These are phyloP conservation scores for Tetrapyrgos nigripes DNA, from an alignment of 1,284 basidiomycete species.

Conservation along the genomic window DNA sequence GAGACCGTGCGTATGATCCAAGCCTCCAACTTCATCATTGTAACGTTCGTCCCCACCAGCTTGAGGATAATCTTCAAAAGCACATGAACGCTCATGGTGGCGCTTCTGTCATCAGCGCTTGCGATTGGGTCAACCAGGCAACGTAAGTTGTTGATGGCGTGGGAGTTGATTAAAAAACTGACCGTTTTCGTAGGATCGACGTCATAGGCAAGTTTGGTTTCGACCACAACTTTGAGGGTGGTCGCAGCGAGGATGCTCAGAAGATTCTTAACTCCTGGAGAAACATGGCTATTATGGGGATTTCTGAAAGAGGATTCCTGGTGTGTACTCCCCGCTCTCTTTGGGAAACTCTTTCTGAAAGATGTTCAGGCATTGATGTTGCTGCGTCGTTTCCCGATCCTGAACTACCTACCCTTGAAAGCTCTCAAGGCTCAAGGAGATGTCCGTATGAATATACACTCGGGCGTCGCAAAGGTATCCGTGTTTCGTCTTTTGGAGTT, in stretches of 20 bases:
- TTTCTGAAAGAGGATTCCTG: constrained; percentile 10
- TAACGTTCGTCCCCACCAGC: background rate
- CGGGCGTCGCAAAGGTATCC: background rate
- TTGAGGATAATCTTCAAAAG: background rate
- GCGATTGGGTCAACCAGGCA: background rate
- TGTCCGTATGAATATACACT: constrained; percentile 8
- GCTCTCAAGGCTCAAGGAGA: constrained; percentile 15
- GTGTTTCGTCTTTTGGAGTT: background rate
- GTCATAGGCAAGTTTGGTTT: constrained; percentile 13
- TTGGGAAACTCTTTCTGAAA: background rate
- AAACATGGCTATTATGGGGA: constrained; percentile 1
- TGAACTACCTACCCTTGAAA: constrained; percentile 16
- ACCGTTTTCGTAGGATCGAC: background rate
- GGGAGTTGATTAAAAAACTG: constrained; percentile 6
- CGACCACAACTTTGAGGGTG: constrained; percentile 18
- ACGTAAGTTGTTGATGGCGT: background rate
- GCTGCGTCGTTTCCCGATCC: constrained; percentile 15
- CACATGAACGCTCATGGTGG: background rate
- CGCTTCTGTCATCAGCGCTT: background rate
- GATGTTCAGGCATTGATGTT: constrained; percentile 16
- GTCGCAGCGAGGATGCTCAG: constrained; percentile 11
- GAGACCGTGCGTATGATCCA: background rate
- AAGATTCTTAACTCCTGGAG: constrained; percentile 14
- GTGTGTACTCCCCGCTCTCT: constrained; percentile 14
- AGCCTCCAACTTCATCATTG: constrained; percentile 6